Base-by-base conservation (phyloP, 805 yeast species). In the Candida maltosa region DNA sequence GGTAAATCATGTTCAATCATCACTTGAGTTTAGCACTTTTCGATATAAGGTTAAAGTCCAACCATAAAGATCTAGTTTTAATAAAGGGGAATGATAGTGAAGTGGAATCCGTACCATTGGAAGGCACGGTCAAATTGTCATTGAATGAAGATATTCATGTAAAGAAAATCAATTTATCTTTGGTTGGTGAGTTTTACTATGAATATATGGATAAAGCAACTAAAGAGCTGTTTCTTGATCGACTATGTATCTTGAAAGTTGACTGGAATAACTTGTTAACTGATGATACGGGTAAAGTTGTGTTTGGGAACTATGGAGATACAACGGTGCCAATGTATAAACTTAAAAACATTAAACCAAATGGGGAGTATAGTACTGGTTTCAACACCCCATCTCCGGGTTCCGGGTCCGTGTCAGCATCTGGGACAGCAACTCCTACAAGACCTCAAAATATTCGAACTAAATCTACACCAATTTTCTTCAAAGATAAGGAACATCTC, bases 211-310 rank as follows among this genome's bases (percentile, higher is more conserved):
- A 46, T 6, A 68, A 68, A 3, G 42, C 38, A 6, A 45, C 57
- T 6, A 52, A 54, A 0, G 62, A 58, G 28, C 66, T 64, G 25
- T 58, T 66, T 11, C 41, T 52, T 19, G 75, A 69, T 29, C 56
- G 66, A 17, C 49, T 58, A 12, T 59, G 66, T 28, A 64, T 69
- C 5, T 44, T 75, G 30, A 52, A 58, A 19, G 72, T 65, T 17
- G 67, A 62, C 12, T 75, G 80, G 80, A 55, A 58, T 32, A 75
- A 75, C 41, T 51, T 75, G 23, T 52, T 75, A 28, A 60, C 64
- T 10, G 44, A 50, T 27, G 48, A 62, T 1, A 52, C 60, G 4
- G 80, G 78, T 2, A 41, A 31, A 3, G 50, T 73, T 4, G 38
- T 45, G 6, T 58, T 50, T 33, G 76, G 77, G 3, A 55, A 62